Evolutionary conservation across 495 filamentous ascomycete species (phyloP).

Genomic region (Talaromyces adpressus): DNA sequence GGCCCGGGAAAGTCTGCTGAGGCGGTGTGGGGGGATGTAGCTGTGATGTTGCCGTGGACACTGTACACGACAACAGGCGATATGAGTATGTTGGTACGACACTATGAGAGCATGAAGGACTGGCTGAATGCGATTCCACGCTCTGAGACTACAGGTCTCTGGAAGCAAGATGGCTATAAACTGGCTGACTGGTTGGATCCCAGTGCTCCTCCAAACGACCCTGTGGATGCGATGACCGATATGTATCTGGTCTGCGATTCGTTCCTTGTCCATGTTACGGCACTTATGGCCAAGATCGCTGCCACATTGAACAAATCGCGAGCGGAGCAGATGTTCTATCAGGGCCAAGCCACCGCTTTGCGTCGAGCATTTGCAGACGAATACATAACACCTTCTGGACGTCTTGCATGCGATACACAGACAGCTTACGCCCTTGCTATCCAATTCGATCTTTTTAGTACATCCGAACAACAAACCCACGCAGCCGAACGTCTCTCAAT

Average conservation of each 20-base stretch:
- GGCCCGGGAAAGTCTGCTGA: conserved; percentile 18
- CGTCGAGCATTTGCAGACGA: conserved; percentile 27
- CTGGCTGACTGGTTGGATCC: conserved; percentile 52
- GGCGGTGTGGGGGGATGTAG: conserved; percentile 44
- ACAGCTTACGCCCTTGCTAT: conserved; percentile 39
- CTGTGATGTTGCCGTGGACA: conserved; percentile 38
- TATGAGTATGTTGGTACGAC: conserved; percentile 26
- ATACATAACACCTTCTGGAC: conserved; percentile 14
- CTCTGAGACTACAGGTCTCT: conserved; percentile 25
- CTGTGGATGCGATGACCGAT: conserved; percentile 35
- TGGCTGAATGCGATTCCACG: conserved; percentile 44
- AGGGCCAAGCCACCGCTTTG: not conserved
- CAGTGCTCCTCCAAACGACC: conserved; percentile 33
- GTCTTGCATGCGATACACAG: conserved; percentile 39
- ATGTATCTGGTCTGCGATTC: conserved; percentile 41
- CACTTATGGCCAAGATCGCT: conserved; percentile 18
- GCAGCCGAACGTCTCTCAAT: conserved; percentile 21
- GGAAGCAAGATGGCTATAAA: conserved; percentile 32
- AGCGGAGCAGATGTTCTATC: not conserved
- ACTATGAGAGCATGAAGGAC: conserved; percentile 36
- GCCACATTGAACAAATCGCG: not conserved
- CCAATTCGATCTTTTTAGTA: conserved; percentile 35
- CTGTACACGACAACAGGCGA: conserved; percentile 39
- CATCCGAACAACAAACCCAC: conserved; percentile 18
- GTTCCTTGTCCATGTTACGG: conserved; percentile 45